Percentiles rank a stretch among this genome's conserved stretches.
phyloP scores from a whole-genome alignment of 1,284 basidiomycete species.

The Spongispora temasekensis region DNA sequence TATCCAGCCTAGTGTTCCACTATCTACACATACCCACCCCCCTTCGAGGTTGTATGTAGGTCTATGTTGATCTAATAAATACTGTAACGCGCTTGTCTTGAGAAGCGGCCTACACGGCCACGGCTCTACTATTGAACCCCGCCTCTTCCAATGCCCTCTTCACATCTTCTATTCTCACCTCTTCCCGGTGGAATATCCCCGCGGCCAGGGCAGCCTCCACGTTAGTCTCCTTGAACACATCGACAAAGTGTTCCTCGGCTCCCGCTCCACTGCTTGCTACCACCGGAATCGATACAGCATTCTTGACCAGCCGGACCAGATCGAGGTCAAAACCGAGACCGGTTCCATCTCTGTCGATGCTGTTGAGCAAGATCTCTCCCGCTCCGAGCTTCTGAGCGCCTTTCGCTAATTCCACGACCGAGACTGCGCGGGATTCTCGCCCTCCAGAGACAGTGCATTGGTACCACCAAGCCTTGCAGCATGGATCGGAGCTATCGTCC shows the following conservation, averaged over 20 bases:
- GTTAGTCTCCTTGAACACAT: constrained; percentile 78
- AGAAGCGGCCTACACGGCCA: constrained; percentile 9
- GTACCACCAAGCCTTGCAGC: constrained; percentile 95
- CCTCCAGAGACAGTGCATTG: constrained; percentile 97
- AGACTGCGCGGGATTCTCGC: constrained; percentile 84
- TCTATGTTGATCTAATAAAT: constrained; percentile 36
- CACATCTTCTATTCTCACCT: constrained; percentile 76
- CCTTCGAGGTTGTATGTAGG: constrained; percentile 37
- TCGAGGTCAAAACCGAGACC: constrained; percentile 93
- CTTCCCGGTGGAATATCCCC: constrained; percentile 94
- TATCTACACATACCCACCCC: constrained; percentile 36
- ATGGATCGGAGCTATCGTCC: constrained; percentile 52
- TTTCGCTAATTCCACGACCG: constrained; percentile 87
- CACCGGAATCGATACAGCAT: constrained; percentile 85
- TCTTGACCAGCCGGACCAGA: constrained; percentile 77
- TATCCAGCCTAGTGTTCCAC: constrained; percentile 32
- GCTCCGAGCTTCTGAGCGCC: constrained; percentile 92
- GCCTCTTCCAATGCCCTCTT: constrained; percentile 58
- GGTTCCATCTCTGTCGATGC: constrained; percentile 95
- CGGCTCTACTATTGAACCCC: constrained; percentile 52
- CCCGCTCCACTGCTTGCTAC: constrained; percentile 96
- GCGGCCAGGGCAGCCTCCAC: constrained; percentile 96
- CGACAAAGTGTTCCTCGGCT: constrained; percentile 76
- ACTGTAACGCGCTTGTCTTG: constrained; percentile 27
- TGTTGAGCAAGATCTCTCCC: constrained; percentile 95